Evolutionary conservation across 352 stramenopile genomes (phyloP), one percentile per base, ranked within the genome.

Genomic region (Phytophthora kernoviae): DNA sequence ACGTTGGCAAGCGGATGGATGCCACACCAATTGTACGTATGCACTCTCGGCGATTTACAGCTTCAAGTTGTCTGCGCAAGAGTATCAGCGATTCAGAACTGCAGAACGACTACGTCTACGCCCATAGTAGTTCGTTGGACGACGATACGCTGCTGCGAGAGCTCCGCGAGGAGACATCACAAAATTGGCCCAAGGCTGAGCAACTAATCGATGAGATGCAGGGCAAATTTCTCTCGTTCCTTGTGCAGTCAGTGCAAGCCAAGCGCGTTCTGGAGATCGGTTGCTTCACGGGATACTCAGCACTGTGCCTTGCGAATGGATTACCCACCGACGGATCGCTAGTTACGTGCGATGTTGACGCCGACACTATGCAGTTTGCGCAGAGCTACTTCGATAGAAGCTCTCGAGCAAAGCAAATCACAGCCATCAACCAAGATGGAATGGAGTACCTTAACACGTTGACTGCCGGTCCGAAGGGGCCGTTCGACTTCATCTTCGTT

Each of bases 211-310:
- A 87, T 30, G 72, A 81, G 43, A 71, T 79, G 21, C 81, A 90
- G 46, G 81, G 77, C 27, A 80, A 86, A 58, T 63, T 81, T 21
- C 51, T 93, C 21, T 70, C 67, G 5, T 90, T 94, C 33, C 71
- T 98, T 3, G 82, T 92, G 30, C 83, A 89, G 22, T 87, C 91
- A 36, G 76, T 83, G 12, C 42, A 65, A n/a, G 82, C 91, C 18
- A 74, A 77, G 22, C 77, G 81, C 0, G 81, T 97, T 22, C 75
- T 98, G 9, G 94, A 98, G 68, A 82, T 98, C 37, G 94, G 94
- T 20, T 97, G 87, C 21, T 98, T 98, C 51, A 97, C 87, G n/a
- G 94, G 93, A 9, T 98, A 98, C 75, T 96, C 90, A 6, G 96
- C 94, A 2, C 64, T 94, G 34, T 96, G 85, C 48, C 79, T 98